Base-by-base conservation (phyloP, 352 stramenopile species). In the Pythium diclinum region DNA sequence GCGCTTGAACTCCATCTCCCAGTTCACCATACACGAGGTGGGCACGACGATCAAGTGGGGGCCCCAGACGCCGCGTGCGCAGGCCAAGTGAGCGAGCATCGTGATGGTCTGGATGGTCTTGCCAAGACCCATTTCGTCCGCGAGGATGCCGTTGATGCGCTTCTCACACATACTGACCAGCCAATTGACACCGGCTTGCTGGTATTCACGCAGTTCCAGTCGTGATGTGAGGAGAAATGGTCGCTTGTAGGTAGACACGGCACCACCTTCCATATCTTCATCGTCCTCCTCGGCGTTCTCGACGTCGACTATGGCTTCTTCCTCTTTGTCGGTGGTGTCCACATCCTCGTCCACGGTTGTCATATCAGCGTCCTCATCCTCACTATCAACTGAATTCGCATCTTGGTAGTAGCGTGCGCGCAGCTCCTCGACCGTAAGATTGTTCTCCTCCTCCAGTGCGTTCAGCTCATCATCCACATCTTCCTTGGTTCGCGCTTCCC, bases 61-160 rank as follows among this genome's bases (percentile, higher is more conserved):
- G 1, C 97, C 97, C 97, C 97, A 99, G 33, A 99, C 88, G 8
- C 96, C 94, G 25, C 76, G 71, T 16, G 55, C 49, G 11, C 83
- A 93, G 11, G 97, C 97, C 6, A 99, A 76, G 75, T 99, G 97
- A 9, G 97, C 92, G 10, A 99, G 75, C 57, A 99, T 77, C 21
- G 95, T 91, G 63, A 99, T 99, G n/a, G 97, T 99, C 82, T 99
- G 97, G n/a, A 99, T 87, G 9, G 97, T 99, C 73, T 99, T 99
- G 0, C 96, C 95, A 6, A 97, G 74, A 3, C 91, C 88, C 90
- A 97, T 97, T 71, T 99, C 97, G 75, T 99, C 97, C 0, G 97
- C 97, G 8, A 99, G 81, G 61, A 99, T 99, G 9, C 97, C 97
- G 74, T 99, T 99, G 42, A 99, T 91, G 34, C 96, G 83, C 59